Evolutionary conservation across 495 filamentous ascomycete genomes (phyloP), one percentile per base, ranked within the genome.

Genomic region (Hypomontagnella monticulosa): DNA sequence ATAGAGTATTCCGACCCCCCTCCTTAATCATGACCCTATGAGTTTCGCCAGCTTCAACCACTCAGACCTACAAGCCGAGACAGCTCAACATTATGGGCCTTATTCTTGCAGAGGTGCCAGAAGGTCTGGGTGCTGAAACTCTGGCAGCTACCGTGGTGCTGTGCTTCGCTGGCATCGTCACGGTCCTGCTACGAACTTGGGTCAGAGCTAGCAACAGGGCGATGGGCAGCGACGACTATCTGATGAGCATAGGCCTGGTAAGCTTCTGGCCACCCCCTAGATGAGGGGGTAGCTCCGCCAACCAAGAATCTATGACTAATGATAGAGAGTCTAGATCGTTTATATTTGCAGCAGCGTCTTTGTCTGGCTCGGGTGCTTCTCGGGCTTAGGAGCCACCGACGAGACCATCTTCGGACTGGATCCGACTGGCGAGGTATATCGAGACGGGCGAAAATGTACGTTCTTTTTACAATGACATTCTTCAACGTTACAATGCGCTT

Each of bases 201-300:
- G 58, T 41, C 14, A 52, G 64, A 40, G 15, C 33, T 9, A 44
- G 5, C 5, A 67, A 58, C 33, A 47, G 58, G 33, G 64, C 64
- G 8, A 41, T 58, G 7, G 58, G 64, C 19, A 10, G 6, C n/a
- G 64, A 67, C 34, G 64, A 67, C 15, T 62, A 57, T 34, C 11
- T 58, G 7, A 62, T 58, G 58, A 20, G 54, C 9, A 51, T 67
- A 42, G 47, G 19, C 8, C 15, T 54, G 2, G 64, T 67, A 44
- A 62, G 64, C 58, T 40, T 8, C 15, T 2, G 2, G 3, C 8
- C 18, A 5, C 7, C 30, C 23, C n/a, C 33, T 30, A n/a, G 1
- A n/a, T 18, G 3, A 7, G 12, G 3, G 0, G 2, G 6, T 1
- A 15, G 2, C 4, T 16, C 9, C 0, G 19, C 38, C 16, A 37